phyloP scores from a whole-genome alignment of 345 rosid genomes.

The Luvunga scandens region DNA sequence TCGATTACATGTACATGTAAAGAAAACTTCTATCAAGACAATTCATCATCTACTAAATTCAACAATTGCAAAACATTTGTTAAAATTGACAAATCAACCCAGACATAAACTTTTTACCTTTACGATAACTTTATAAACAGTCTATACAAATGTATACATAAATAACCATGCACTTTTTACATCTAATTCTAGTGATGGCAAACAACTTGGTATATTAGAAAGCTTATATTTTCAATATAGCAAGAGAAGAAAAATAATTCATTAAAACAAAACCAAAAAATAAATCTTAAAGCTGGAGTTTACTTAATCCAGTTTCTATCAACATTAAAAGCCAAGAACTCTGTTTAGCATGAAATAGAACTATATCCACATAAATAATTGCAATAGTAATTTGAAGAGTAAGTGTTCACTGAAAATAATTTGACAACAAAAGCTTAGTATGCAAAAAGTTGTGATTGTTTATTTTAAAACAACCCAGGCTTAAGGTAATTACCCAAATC shows the following conservation, averaged over 20 bases:
- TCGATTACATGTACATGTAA: no score
- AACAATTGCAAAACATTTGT: neutral
- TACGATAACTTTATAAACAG: neutral
- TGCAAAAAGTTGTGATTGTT: neutral
- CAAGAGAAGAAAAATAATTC: neutral
- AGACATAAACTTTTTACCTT: neutral
- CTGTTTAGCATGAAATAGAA: slow-evolving; percentile 33
- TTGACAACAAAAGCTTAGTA: slow-evolving; percentile 9
- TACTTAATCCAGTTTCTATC: neutral
- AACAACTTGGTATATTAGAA: neutral
- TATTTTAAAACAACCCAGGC: no score
- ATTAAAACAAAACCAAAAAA: neutral
- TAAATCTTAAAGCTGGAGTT: neutral
- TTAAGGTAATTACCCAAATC: no score
- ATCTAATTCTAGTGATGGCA: neutral
- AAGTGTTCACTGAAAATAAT: neutral
- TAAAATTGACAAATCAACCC: neutral
- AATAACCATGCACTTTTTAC: neutral
- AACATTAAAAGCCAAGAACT: neutral
- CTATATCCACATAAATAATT: neutral
- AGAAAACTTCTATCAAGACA: neutral
- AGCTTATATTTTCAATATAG: neutral
- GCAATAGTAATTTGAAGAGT: neutral
- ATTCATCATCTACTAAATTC: neutral
- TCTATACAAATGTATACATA: neutral